A percentile compares a stretch with the other conserved stretches of the same genome.
Evolutionary conservation across 495 filamentous ascomycete species (phyloP).

Genomic region (Neurospora tetraspora): DNA sequence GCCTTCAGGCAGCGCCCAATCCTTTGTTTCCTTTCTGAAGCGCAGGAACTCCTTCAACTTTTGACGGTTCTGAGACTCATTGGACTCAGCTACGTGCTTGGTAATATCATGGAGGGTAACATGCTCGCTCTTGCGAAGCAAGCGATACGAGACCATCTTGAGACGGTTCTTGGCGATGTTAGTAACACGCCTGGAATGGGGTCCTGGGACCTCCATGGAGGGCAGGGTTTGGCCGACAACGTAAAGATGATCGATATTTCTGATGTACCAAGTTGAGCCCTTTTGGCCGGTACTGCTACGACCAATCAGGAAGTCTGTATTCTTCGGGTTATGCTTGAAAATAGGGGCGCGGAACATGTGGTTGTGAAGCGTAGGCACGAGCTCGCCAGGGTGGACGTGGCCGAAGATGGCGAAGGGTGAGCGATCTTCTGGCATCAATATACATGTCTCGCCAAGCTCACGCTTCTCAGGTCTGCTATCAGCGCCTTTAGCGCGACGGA

Average conservation of each 20-base stretch:
- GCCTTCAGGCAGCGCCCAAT: constrained; percentile 66
- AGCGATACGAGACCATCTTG: constrained; percentile 86
- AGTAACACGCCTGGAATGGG: constrained; percentile 87
- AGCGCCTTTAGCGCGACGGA: constrained; percentile 74
- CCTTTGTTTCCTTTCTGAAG: constrained; percentile 72
- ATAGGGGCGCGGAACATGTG: constrained; percentile 90
- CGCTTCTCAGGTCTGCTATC: constrained; percentile 44
- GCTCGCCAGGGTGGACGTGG: constrained; percentile 79
- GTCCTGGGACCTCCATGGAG: constrained; percentile 81
- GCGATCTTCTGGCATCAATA: constrained; percentile 85
- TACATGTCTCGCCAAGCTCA: constrained; percentile 69
- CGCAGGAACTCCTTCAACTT: constrained; percentile 94
- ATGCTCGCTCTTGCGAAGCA: constrained; percentile 62
- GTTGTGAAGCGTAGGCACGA: constrained; percentile 83
- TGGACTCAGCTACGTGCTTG: constrained; percentile 76
- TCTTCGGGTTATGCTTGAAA: constrained; percentile 71
- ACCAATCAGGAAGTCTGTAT: constrained; percentile 80
- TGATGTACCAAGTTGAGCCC: constrained; percentile 67
- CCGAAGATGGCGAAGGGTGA: constrained; percentile 95
- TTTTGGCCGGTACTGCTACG: constrained; percentile 63
- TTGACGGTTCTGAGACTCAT: constrained; percentile 87
- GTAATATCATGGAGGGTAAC: constrained; percentile 72
- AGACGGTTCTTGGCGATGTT: constrained; percentile 90
- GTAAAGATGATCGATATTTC: constrained; percentile 81
- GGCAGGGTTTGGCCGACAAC: constrained; percentile 89